These are phyloP conservation scores for Cryptococcus sp. DNA, from an alignment of 1,284 basidiomycete species.

Conservation along the genomic window DNA sequence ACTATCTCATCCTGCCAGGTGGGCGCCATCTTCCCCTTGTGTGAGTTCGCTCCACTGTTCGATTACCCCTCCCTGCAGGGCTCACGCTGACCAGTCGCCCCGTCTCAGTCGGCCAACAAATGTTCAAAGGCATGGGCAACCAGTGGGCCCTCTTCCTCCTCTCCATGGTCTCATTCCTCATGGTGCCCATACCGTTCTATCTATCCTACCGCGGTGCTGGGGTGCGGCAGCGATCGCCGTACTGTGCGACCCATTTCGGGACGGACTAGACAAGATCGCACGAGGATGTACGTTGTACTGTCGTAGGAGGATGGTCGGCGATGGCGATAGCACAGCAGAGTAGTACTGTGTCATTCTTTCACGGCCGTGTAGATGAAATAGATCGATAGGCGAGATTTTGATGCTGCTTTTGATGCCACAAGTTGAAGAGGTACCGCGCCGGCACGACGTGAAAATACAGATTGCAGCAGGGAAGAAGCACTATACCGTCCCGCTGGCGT, in stretches of 20 bases:
- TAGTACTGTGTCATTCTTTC: too few relatives aligned
- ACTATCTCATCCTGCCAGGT: slow-evolving; percentile 9
- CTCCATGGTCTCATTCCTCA: slow-evolving; percentile 23
- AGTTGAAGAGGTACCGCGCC: too few relatives aligned
- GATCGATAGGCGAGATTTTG: too few relatives aligned
- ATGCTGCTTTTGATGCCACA: too few relatives aligned
- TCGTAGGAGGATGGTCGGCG: not conserved
- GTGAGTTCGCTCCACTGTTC: slow-evolving; percentile 16
- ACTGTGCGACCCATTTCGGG: slow-evolving; percentile 25
- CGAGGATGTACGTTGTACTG: not conserved
- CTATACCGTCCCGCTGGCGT: too few relatives aligned
- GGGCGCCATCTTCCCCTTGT: slow-evolving; percentile 30
- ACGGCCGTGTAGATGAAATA: too few relatives aligned
- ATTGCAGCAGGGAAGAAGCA: too few relatives aligned
- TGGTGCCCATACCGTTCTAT: slow-evolving; percentile 27
- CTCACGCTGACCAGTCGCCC: not conserved
- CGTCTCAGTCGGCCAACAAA: slow-evolving; percentile 24
- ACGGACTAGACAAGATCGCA: slow-evolving; percentile 6
- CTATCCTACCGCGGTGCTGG: slow-evolving; percentile 20
- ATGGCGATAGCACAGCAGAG: too few relatives aligned
- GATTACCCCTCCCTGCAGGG: too few relatives aligned
- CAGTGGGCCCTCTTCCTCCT: slow-evolving; percentile 28
- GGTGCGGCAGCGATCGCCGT: slow-evolving; percentile 23
- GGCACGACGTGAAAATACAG: too few relatives aligned
- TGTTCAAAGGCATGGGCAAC: slow-evolving; percentile 34